A percentile compares a stretch with the other conserved stretches of the same genome.
phyloP scores from a whole-genome alignment of 2,329 filamentous ascomycete species.

The Cladophialophora psammophila region DNA sequence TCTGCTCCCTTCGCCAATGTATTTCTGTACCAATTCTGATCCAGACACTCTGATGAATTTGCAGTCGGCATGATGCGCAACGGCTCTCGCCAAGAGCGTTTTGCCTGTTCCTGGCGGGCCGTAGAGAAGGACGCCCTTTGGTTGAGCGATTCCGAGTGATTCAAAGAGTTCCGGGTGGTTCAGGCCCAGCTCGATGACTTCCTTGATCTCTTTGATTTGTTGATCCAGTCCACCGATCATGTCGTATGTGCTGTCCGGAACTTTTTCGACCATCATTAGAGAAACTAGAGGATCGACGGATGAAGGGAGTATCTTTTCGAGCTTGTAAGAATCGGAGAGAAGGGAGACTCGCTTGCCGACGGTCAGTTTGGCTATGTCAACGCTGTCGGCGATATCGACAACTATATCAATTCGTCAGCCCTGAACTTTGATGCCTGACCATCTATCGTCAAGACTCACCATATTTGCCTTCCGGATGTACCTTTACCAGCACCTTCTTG shows the following conservation, averaged over 20 bases:
- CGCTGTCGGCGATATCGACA: constrained; percentile 91
- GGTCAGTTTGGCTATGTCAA: constrained; percentile 94
- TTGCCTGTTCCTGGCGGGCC: constrained; percentile 97
- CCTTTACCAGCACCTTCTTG: constrained; percentile 98
- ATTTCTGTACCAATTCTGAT: constrained; percentile 97
- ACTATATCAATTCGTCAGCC: constrained; percentile 63
- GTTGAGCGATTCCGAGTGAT: constrained; percentile 97
- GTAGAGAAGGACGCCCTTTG: constrained; percentile 96
- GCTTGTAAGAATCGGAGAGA: constrained; percentile 96
- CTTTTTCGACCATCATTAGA: constrained; percentile 99
- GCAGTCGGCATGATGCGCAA: constrained; percentile 98
- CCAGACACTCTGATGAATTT: constrained; percentile 98
- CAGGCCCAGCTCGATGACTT: constrained; percentile 97
- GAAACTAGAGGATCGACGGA: constrained; percentile 98
- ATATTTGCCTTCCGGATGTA: constrained; percentile 99
- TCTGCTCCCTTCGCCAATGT: constrained; percentile 95
- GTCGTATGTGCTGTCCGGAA: constrained; percentile 99
- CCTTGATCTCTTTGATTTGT: constrained; percentile 99
- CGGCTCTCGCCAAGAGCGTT: constrained; percentile 90
- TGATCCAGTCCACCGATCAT: constrained; percentile 99
- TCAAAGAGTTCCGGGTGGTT: constrained; percentile 99
- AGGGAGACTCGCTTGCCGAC: constrained; percentile 97
- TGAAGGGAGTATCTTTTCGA: constrained; percentile 97
- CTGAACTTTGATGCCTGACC: constrained; percentile 1
- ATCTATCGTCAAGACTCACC: constrained; percentile 64